Percentiles rank a stretch among this genome's conserved stretches.
Evolutionary conservation across 495 filamentous ascomycete species (phyloP).

Genomic region (Aspergillus conjunctus): DNA sequence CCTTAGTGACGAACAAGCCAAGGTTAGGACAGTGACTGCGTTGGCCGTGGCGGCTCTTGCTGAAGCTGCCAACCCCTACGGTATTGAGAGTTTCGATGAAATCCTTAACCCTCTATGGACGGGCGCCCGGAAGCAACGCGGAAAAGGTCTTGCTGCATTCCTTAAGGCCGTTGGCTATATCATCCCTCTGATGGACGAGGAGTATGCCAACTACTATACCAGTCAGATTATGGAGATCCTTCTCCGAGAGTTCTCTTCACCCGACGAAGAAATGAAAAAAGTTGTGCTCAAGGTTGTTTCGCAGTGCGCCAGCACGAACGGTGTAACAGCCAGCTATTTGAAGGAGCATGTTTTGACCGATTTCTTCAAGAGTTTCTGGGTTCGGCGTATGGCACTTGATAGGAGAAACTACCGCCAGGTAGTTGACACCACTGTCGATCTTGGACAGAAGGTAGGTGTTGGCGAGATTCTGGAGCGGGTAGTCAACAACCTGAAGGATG

Average conservation of each 20-base stretch:
- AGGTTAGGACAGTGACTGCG: constrained; percentile 93
- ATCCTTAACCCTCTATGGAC: constrained; percentile 98
- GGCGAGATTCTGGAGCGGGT: constrained; percentile 93
- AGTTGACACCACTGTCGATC: constrained; percentile 95
- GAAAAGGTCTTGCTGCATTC: constrained; percentile 94
- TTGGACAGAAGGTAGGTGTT: constrained; percentile 94
- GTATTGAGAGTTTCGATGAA: constrained; percentile 98
- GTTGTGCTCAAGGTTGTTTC: constrained; percentile 96
- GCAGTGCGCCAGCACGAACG: constrained; percentile 93
- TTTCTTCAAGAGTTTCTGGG: constrained; percentile 99
- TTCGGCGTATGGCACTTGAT: constrained; percentile 92
- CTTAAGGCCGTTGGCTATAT: constrained; percentile 98
- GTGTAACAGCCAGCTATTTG: constrained; percentile 91
- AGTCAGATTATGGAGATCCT: constrained; percentile 99
- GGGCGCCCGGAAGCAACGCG: constrained; percentile 90
- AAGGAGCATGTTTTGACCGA: constrained; percentile 93
- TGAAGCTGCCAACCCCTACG: constrained; percentile 95
- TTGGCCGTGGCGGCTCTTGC: constrained; percentile 94
- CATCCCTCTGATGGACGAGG: constrained; percentile 98
- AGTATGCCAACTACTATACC: constrained; percentile 99
- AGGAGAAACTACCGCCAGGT: constrained; percentile 97
- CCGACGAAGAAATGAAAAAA: constrained; percentile 99
- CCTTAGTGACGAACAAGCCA: constrained; percentile 95
- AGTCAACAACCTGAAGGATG: constrained; percentile 94
- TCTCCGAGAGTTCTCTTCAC: constrained; percentile 90